Conservation (phyloP, 495 filamentous ascomycete species). For the Daldinia loculata region DNA sequence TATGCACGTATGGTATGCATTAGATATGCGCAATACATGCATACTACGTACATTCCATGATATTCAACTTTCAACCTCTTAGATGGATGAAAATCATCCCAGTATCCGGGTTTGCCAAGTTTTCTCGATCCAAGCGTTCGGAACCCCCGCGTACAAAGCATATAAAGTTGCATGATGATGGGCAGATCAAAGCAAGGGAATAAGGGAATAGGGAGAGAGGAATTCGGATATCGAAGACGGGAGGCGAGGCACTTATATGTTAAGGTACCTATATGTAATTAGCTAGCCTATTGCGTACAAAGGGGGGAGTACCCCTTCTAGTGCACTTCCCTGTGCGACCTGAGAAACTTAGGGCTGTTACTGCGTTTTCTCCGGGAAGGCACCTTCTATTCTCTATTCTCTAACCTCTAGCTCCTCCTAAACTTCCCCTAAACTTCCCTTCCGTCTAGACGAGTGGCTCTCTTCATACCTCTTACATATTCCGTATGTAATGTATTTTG, state of each 20-base stretch:
- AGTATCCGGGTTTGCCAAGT: slow-evolving; percentile 41
- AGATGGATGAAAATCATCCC: slow-evolving; percentile 35
- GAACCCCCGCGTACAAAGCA: slow-evolving; percentile 33
- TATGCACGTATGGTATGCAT: slow-evolving; percentile 33
- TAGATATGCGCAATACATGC: slow-evolving; percentile 29
- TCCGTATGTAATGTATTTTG: slow-evolving; percentile 15
- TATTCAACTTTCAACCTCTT: slow-evolving; percentile 27
- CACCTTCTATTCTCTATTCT: neutral
- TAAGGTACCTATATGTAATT: slow-evolving; percentile 28
- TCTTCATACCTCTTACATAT: neutral
- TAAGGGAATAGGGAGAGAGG: slow-evolving; percentile 5
- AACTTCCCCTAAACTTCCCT: neutral
- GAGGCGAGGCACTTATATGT: too few relatives aligned
- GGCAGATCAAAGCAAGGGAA: slow-evolving; percentile 12
- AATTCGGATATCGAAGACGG: slow-evolving; percentile 18
- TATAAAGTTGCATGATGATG: slow-evolving; percentile 27
- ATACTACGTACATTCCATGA: slow-evolving; percentile 24
- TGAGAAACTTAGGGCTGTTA: slow-evolving; percentile 6
- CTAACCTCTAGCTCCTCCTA: neutral
- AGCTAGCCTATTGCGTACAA: slow-evolving; percentile 12
- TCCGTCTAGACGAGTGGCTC: neutral
- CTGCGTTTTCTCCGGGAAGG: neutral
- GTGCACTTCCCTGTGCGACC: slow-evolving; percentile 9
- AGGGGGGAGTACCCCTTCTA: neutral
- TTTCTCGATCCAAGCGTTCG: slow-evolving; percentile 36